Evolutionary conservation across 1,284 basidiomycete genomes (phyloP), one percentile per base, ranked within the genome.

Genomic region (Phlebopus sp.): DNA sequence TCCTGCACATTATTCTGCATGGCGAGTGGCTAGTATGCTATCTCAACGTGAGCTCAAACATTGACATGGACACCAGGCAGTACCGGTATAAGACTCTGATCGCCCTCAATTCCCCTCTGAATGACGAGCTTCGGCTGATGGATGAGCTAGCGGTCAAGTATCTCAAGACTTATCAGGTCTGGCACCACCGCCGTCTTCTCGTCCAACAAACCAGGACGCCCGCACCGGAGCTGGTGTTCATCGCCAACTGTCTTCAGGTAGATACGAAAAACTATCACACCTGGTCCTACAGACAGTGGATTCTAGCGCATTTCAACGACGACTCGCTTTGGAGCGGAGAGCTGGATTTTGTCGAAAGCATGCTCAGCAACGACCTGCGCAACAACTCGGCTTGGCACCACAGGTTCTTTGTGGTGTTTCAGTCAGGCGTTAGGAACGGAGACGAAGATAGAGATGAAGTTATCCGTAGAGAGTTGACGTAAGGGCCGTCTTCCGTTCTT

Each of bases 331-430:
- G 95, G 94, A 69, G 63, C 1, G 78, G 75, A 11, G 96, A 98
- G 69, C 70, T 88, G 15, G 75, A 75, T 21, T 97, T 90, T 66
- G 79, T 90, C 44, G 87, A 94, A 54, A 64, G 68, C 47, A 79
- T 97, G 73, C 66, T 98, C 21, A 72, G 74, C 5, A 69, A 77
- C 18, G 96, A 99, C 66, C 76, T 96, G 32, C 72, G 95, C 58
- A 99, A 99, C 67, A 99, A 99, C 64, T 95, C 91, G 36, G 97
- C 92, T 13, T 99, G 96, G 96, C 92, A 96, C 64, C 97, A 98
- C 74, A 84, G 96, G 19, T 98, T 93, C 77, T 98, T 96, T 65
- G 79, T 93, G 44, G 77, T 87, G n/a, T 93, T 92, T 58, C 80
- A 81, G 44, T 78, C 81, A 44, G 88, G 84, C 3, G 73, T 75